These are phyloP conservation scores for Mycena venus DNA, from an alignment of 768 basidiomycete genomes.

Conservation along the genomic window DNA sequence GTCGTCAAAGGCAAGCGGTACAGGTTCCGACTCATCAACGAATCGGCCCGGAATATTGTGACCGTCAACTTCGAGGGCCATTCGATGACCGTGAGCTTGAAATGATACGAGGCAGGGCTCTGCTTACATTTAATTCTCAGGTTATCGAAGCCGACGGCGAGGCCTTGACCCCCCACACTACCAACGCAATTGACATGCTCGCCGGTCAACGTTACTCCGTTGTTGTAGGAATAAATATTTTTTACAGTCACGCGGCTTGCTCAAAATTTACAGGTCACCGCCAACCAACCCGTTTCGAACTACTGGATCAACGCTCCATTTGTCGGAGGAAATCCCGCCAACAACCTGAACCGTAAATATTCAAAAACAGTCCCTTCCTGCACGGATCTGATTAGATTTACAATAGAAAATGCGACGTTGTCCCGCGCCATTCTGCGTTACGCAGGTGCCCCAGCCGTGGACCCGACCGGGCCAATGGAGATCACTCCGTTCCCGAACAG, in stretches of 20 bases:
- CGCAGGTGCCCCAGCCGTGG: conserved; percentile 44
- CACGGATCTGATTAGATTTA: not conserved
- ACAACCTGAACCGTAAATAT: conserved; percentile 37
- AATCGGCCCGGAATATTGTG: conserved; percentile 60
- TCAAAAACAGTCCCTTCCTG: not conserved
- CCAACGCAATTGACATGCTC: conserved; percentile 41
- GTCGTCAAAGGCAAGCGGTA: conserved; percentile 60
- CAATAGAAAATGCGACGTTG: conserved; percentile 25
- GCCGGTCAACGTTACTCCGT: conserved; percentile 68
- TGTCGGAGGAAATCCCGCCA: conserved; percentile 45
- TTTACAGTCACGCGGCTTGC: not conserved
- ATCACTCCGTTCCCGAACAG: conserved; percentile 22
- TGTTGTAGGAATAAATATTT: conserved; percentile 36
- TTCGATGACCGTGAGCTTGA: conserved; percentile 38
- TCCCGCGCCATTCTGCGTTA: conserved; percentile 53
- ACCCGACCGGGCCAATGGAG: conserved; percentile 46
- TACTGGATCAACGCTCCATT: conserved; percentile 54
- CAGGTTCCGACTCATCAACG: conserved; percentile 66
- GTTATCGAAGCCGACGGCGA: conserved; percentile 9
- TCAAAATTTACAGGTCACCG: conserved; percentile 40
- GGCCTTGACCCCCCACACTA: not conserved
- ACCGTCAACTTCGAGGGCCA: conserved; percentile 42
- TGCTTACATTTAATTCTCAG: not conserved
- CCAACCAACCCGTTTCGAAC: conserved; percentile 60
- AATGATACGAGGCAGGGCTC: not conserved